Percentiles rank a stretch among this genome's conserved stretches.
These are phyloP conservation scores for Boletus bicolor DNA, from an alignment of 768 basidiomycete genomes.

Conservation along the genomic window DNA sequence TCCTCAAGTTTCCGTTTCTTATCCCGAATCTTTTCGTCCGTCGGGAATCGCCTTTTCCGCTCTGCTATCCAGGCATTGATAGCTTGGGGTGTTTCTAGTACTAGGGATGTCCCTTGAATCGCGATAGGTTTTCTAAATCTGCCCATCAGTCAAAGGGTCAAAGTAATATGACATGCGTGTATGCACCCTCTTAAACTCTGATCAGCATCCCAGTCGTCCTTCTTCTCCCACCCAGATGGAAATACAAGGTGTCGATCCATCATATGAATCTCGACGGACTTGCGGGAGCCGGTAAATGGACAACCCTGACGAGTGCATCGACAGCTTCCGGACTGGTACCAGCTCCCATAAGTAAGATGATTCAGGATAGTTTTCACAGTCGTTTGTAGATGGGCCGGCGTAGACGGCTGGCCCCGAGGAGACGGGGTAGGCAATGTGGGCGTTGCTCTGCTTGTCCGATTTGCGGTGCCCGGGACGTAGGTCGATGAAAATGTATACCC, in stretches of 20 bases:
- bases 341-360: slow-evolving; percentile 31
- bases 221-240: slow-evolving; percentile 68
- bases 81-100: slow-evolving; percentile 78
- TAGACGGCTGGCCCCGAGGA: slow-evolving; percentile 2
- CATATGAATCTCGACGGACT: slow-evolving; percentile 74
- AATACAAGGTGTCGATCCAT: slow-evolving; percentile 90
- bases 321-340: slow-evolving; percentile 61
- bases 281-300: slow-evolving; percentile 62
- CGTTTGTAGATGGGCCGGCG: slow-evolving; percentile 2
- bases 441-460: neutral
- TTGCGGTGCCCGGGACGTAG: slow-evolving; percentile 26
- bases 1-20: slow-evolving; percentile 80
- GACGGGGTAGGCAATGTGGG: neutral
- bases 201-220: slow-evolving; percentile 76
- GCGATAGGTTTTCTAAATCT: slow-evolving; percentile 58
- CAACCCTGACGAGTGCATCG: slow-evolving; percentile 67
- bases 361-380: slow-evolving; percentile 13
- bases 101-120: slow-evolving; percentile 76
- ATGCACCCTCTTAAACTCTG: slow-evolving; percentile 74
- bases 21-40: slow-evolving; percentile 61
- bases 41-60: slow-evolving; percentile 84
- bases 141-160: slow-evolving; percentile 6
- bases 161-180: neutral
- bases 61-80: slow-evolving; percentile 86
- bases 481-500: slow-evolving; percentile 41